phyloP scores from a whole-genome alignment of 1,284 basidiomycete genomes.

The Calocybe gambosa region DNA sequence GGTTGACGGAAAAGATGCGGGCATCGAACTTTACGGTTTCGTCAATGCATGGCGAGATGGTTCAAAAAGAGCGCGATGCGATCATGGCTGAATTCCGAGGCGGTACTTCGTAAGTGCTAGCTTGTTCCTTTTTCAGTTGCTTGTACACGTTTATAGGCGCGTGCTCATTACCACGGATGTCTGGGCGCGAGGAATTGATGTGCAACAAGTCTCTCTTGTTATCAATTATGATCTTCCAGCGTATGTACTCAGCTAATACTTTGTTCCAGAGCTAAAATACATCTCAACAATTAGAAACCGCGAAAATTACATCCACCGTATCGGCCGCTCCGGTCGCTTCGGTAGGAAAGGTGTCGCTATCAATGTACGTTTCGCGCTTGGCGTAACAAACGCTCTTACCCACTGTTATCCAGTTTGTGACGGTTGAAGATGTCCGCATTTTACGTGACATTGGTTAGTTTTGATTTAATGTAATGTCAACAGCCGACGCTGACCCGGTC shows the following conservation, averaged over 20 bases:
- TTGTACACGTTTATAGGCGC: slow-evolving; percentile 45
- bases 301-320: slow-evolving; percentile 99
- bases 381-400: slow-evolving; percentile 7
- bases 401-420: slow-evolving; percentile 65
- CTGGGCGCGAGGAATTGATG: slow-evolving; percentile 98
- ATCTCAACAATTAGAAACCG: slow-evolving; percentile 59
- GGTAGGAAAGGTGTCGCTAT: slow-evolving; percentile 92
- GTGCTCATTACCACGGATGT: slow-evolving; percentile 97
- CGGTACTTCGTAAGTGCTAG: slow-evolving; percentile 73
- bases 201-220: slow-evolving; percentile 96
- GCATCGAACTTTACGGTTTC: slow-evolving; percentile 95
- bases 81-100: slow-evolving; percentile 99
- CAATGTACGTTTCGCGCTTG: slow-evolving; percentile 50
- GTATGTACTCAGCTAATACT: slow-evolving; percentile 37
- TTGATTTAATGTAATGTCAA: slow-evolving; percentile 9
- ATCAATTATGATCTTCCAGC: slow-evolving; percentile 97
- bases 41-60: slow-evolving; percentile 99
- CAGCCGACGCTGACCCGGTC: slow-evolving; percentile 12
- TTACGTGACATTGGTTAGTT: slow-evolving; percentile 82
- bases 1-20: slow-evolving; percentile 98
- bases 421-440: slow-evolving; percentile 85
- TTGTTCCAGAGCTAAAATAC: slow-evolving; percentile 13
- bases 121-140: slow-evolving; percentile 1
- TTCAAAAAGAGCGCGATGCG: slow-evolving; percentile 95
- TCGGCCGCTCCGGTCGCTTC: slow-evolving; percentile 93